Conservation (phyloP, 2,329 filamentous ascomycete species). For the Clarireedia hainanense region DNA sequence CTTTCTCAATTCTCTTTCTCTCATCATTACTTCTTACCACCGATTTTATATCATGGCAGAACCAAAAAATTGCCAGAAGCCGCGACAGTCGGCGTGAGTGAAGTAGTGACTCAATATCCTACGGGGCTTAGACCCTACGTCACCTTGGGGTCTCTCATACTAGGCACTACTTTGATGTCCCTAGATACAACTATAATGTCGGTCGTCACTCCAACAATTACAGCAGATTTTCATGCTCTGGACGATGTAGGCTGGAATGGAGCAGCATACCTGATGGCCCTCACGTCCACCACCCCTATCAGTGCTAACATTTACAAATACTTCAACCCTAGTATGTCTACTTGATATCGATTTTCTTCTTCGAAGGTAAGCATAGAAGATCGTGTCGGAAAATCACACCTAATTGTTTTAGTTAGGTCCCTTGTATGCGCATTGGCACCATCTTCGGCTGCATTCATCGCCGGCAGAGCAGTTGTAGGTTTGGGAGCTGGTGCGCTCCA, state of each 20-base stretch:
- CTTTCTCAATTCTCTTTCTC: not conserved
- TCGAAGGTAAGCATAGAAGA: not conserved
- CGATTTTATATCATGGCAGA: not conserved
- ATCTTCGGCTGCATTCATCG: conserved; percentile 37
- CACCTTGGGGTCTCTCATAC: not conserved
- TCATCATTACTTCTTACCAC: not conserved
- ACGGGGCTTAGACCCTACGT: not conserved
- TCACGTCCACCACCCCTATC: not conserved
- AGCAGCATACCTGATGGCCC: not conserved
- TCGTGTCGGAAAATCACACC: not conserved
- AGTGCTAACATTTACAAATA: not conserved
- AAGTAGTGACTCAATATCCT: not conserved
- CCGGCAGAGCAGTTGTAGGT: conserved; percentile 33
- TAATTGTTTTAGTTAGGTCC: not conserved
- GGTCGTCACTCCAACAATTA: conserved; percentile 42
- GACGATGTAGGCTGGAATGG: conserved; percentile 38
- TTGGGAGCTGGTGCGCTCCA: conserved; percentile 19
- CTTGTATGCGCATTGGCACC: conserved; percentile 32
- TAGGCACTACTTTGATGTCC: not conserved
- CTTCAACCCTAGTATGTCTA: not conserved
- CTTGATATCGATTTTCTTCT: not conserved
- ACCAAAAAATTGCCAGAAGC: not conserved
- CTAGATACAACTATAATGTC: not conserved
- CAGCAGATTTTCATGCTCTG: conserved; percentile 41
- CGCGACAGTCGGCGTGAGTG: not conserved